phyloP scores from a whole-genome alignment of 2,329 filamentous ascomycete genomes.

The Westerdykella sp. region DNA sequence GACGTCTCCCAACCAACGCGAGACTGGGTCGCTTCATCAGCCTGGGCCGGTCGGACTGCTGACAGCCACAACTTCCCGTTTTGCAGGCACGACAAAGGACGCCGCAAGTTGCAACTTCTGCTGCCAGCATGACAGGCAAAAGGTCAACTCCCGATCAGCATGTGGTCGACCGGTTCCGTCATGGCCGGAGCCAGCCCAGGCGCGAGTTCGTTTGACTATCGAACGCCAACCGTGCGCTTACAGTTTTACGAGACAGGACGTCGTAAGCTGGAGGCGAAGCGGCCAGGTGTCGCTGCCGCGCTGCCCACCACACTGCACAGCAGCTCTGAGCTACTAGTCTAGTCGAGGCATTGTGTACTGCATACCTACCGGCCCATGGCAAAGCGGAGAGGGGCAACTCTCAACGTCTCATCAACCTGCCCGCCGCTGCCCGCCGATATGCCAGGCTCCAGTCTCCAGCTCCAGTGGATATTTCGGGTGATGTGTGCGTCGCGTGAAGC shows the following conservation, averaged over 20 bases:
- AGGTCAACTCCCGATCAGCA: slow-evolving; percentile 29
- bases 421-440: not conserved
- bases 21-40: not conserved
- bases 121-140: slow-evolving; percentile 28
- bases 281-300: not conserved
- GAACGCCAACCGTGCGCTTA: slow-evolving; percentile 30
- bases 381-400: not conserved
- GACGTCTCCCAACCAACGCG: not conserved
- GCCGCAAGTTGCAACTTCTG: slow-evolving; percentile 4
- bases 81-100: slow-evolving; percentile 4
- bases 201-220: slow-evolving; percentile 14
- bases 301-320: not conserved
- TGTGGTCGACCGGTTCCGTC: slow-evolving; percentile 28
- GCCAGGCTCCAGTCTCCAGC: too few species aligned
- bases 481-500: too few species aligned
- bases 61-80: slow-evolving; percentile 8
- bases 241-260: slow-evolving; percentile 8
- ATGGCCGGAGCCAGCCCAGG: slow-evolving; percentile 22
- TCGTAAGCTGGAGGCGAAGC: slow-evolving; percentile 3
- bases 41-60: slow-evolving; percentile 9
- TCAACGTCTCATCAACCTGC: not conserved
- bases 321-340: too few species aligned
- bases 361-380: not conserved
- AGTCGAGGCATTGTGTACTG: not conserved
- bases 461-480: too few species aligned